Evolutionary conservation across 805 yeast species (phyloP).

Genomic region (Nakazawaea wyomingensis): DNA sequence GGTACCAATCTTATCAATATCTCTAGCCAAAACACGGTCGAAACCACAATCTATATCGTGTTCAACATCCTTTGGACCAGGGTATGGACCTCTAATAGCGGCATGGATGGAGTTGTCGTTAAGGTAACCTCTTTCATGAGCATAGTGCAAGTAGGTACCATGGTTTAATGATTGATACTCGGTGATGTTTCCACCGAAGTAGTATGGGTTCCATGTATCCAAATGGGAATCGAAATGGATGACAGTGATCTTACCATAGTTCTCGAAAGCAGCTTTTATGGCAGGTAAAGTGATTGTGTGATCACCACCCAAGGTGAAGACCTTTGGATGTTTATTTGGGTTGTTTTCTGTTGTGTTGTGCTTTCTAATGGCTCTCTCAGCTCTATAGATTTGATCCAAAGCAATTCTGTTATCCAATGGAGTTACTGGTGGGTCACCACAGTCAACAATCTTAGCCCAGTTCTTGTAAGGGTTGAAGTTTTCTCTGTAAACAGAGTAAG

Average conservation of each 20-base stretch:
- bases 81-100: conserved; percentile 40
- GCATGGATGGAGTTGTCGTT: conserved; percentile 28
- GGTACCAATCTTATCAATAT: conserved; percentile 38
- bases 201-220: conserved; percentile 42
- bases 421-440: conserved; percentile 65
- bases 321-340: conserved; percentile 27
- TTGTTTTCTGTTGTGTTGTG: conserved; percentile 27
- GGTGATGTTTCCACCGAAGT: conserved; percentile 38
- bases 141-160: conserved; percentile 42
- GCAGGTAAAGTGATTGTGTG: conserved; percentile 49
- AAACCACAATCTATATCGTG: conserved; percentile 50
- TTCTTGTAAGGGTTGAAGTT: conserved; percentile 52
- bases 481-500: conserved; percentile 48
- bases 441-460: conserved; percentile 54
- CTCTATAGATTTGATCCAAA: conserved; percentile 53
- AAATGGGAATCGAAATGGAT: conserved; percentile 42
- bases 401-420: conserved; percentile 67
- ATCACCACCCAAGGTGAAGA: conserved; percentile 51
- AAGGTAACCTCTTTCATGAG: conserved; percentile 38
- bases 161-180: conserved; percentile 37
- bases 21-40: conserved; percentile 40
- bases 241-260: conserved; percentile 40
- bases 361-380: conserved; percentile 38
- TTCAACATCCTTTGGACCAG: conserved; percentile 28
- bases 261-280: conserved; percentile 41